Evolutionary conservation across 139 green algal species (phyloP), one percentile per base, ranked within the genome.

Genomic region (Coccomyxa sp.): DNA sequence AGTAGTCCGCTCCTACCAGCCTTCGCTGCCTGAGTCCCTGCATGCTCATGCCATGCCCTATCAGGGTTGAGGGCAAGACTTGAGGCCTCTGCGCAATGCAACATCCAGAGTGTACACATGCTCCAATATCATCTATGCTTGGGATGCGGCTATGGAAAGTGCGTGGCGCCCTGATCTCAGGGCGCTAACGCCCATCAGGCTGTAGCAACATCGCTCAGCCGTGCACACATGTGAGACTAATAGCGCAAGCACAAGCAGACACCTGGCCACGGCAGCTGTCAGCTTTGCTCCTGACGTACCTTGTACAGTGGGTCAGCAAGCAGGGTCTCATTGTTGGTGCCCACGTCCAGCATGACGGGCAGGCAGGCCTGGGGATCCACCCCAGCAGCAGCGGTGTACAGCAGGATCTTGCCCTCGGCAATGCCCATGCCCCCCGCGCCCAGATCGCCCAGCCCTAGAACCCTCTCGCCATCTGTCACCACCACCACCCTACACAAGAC

Each of bases 241-340:
- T 31, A 31, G 50, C 50, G 27, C 10, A 64, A 31, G 2, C 27
- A 64, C 50, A 10, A 31, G 50, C 50, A 64, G 50, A 64, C 2
- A 1, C 27, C 27, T 2, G 2, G 50, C 50, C 50, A 64, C 18
- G 50, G 27, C 18, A 7, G 2, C 18, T 22, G 5, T 64, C 50
- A 64, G 27, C 50, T 6, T 10, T 64, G 50, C 50, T 10, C 93
- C 22, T 34, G 85, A 78, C 84, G 78, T 7, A 94, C 94, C 29
- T 81, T 68, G 78, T 98, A 97, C 0, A 82, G 55, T 0, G 90
- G 89, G 81, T 96, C 91, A 0, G 88, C 74, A 7, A 95, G 86
- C 73, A 98, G 90, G 22, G 69, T 35, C 72, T 90, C 50, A 79
- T 95, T 95, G 86, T 96, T 93, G 70, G 93, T 98, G 68, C 95